Evolutionary conservation across 306 rosid species (phyloP).

Genomic region (Cucumis cinereus): DNA sequence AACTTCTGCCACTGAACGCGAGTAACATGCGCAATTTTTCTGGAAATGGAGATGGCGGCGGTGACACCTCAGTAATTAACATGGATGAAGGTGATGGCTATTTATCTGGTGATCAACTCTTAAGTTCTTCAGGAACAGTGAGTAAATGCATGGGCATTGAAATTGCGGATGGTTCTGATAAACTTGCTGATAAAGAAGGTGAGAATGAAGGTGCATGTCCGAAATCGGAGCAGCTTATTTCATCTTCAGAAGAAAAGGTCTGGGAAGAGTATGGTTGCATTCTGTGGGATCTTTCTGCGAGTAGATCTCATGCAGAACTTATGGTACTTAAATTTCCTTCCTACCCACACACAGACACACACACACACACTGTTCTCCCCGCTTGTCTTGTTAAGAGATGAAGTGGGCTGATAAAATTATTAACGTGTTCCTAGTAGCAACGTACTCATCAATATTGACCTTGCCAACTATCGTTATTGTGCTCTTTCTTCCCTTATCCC

Average conservation of each 20-base stretch:
- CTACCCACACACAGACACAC: neutral
- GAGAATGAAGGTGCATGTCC: conserved; percentile 7
- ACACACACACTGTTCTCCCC: neutral
- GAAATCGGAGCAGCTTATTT: conserved; percentile 12
- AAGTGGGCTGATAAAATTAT: neutral
- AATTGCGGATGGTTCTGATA: conserved; percentile 23
- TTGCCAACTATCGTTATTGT: neutral
- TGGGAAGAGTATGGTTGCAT: conserved; percentile 89
- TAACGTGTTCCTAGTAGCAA: neutral
- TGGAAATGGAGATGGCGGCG: conserved; percentile 12
- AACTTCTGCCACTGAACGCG: conserved; percentile 46
- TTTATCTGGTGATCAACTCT: conserved; percentile 2
- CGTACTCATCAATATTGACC: neutral
- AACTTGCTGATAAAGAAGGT: conserved; percentile 14
- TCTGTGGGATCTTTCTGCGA: conserved; percentile 87
- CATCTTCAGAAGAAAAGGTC: conserved; percentile 21
- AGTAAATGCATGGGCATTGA: conserved; percentile 28
- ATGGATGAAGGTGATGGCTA: conserved; percentile 20
- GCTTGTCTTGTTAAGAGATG: neutral
- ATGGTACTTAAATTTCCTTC: conserved; percentile 40
- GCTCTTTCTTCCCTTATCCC: neutral
- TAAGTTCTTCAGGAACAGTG: neutral
- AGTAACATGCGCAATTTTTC: conserved; percentile 2
- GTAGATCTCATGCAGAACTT: conserved; percentile 72
- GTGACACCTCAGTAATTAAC: neutral